Evolutionary conservation across 495 filamentous ascomycete genomes (phyloP).

Genomic region (Daldinia decipiens): DNA sequence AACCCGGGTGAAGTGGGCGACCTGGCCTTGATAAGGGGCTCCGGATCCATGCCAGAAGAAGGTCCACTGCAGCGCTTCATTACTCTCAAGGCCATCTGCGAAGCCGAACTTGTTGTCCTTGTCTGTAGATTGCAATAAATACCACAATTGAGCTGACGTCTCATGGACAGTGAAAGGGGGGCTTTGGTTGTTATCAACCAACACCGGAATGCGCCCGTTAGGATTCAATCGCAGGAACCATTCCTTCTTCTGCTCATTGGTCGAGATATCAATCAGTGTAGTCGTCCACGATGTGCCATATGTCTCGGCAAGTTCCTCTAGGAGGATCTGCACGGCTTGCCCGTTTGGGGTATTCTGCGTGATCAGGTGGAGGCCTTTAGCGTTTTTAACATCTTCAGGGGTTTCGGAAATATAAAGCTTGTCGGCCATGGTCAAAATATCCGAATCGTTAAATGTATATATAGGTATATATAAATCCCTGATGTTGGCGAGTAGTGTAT

Average conservation of each 20-base stretch:
- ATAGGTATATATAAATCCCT: not conserved
- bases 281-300: conserved; percentile 65
- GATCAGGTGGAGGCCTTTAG: conserved; percentile 57
- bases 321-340: conserved; percentile 46
- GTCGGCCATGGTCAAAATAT: conserved; percentile 43
- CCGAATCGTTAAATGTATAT: not conserved
- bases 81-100: conserved; percentile 56
- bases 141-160: conserved; percentile 63
- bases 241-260: conserved; percentile 68
- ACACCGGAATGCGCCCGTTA: conserved; percentile 62
- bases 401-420: conserved; percentile 55
- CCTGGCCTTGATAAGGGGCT: conserved; percentile 57
- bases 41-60: conserved; percentile 63
- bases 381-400: conserved; percentile 55
- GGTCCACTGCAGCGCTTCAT: conserved; percentile 56
- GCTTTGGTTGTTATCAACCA: conserved; percentile 61
- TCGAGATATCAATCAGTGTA: conserved; percentile 63
- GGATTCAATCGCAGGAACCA: conserved; percentile 66
- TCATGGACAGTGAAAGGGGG: conserved; percentile 65
- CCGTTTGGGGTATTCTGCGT: conserved; percentile 50
- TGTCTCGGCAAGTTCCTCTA: conserved; percentile 53
- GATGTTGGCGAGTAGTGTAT: not conserved
- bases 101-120: conserved; percentile 60
- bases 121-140: conserved; percentile 61
- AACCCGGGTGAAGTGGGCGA: conserved; percentile 50